Base-by-base conservation (phyloP, 208 protist genomes). In the Jaenimonas drosophilae region DNA sequence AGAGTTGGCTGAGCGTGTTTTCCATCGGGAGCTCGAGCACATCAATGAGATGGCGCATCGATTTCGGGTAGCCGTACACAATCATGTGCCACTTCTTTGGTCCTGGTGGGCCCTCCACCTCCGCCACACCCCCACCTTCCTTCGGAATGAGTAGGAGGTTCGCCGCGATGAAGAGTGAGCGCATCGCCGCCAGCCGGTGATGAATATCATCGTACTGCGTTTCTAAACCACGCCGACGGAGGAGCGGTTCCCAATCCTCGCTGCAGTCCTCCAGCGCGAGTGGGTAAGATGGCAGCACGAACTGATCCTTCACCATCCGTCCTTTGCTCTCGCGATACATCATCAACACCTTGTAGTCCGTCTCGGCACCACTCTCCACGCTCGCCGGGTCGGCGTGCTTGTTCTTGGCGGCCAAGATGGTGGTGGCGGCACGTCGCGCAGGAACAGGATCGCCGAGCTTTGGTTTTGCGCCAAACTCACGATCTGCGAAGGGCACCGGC, bases 261-360 rank as follows among this genome's bases (percentile, higher is more conserved):
- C 58, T 69, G 21, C 51, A 50, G 51, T 89, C 84, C 46, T 82
- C 84, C 16, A 84, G 49, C 16, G 62, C 64, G 14, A 88, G 44
- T 6, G 84, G 79, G 24, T 54, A 49, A 1, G 76, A 81, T 3
- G 84, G 76, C 7, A 92, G 67, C 40, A 89, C 58, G 38, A 92
- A 89, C 69, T 92, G 84, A 36, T 92, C 79, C 52, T 79, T 75
- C 40, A 76, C 36, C 39, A 73, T 83, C 26, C 77, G 78, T 33
- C 67, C 60, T 37, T 80, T 83, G 2, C 54, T 55, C 49, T 92
- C 75, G 20, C 84, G 84, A 41, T 52, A 92, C 64, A 89, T 76
- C 76, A 92, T 84, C 0, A 92, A 59, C 24, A 92, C 69, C 66
- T 92, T 92, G 62, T 92, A 92, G 44, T 92, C 84, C 38, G 88